phyloP scores from a whole-genome alignment of 495 filamentous ascomycete species.

The Penicillium crystallinum region DNA sequence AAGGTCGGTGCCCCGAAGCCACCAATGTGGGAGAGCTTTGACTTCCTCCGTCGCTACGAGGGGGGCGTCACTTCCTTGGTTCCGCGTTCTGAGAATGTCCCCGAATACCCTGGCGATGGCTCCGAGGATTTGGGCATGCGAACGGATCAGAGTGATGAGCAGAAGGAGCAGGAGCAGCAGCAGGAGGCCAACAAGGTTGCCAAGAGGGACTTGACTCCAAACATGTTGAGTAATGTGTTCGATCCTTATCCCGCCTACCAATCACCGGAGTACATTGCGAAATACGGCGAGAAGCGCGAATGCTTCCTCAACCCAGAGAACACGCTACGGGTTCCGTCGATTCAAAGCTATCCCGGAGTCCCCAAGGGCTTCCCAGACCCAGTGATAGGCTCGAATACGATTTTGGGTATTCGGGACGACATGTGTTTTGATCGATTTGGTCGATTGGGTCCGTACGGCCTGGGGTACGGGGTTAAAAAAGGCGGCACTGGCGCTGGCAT shows the following conservation, averaged over 20 bases:
- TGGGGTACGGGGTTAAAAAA: constrained; percentile 68
- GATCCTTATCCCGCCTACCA: constrained; percentile 64
- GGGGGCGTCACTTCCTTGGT: constrained; percentile 71
- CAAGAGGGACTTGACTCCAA: constrained; percentile 18
- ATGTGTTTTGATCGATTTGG: constrained; percentile 94
- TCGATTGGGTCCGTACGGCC: constrained; percentile 80
- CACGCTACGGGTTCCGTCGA: constrained; percentile 55
- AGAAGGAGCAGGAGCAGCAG: neutral
- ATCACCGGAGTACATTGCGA: constrained; percentile 51
- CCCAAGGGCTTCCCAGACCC: constrained; percentile 76
- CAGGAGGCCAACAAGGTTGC: constrained; percentile 1
- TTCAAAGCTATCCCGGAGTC: constrained; percentile 69
- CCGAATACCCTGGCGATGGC: constrained; percentile 68
- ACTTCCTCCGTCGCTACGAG: constrained; percentile 77
- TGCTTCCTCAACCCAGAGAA: constrained; percentile 69
- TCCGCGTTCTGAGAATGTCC: constrained; percentile 52
- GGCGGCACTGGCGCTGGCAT: constrained; percentile 80
- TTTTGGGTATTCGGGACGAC: constrained; percentile 76
- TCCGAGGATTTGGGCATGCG: constrained; percentile 22
- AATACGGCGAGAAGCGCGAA: constrained; percentile 60
- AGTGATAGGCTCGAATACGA: constrained; percentile 73
- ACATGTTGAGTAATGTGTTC: constrained; percentile 53
- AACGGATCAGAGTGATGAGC: neutral
- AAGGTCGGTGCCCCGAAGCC: constrained; percentile 51
- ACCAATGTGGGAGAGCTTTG: constrained; percentile 75